Evolutionary conservation across 176 grass and related monocot genomes (phyloP).

Genomic region (Alopecurus myosuroides): DNA sequence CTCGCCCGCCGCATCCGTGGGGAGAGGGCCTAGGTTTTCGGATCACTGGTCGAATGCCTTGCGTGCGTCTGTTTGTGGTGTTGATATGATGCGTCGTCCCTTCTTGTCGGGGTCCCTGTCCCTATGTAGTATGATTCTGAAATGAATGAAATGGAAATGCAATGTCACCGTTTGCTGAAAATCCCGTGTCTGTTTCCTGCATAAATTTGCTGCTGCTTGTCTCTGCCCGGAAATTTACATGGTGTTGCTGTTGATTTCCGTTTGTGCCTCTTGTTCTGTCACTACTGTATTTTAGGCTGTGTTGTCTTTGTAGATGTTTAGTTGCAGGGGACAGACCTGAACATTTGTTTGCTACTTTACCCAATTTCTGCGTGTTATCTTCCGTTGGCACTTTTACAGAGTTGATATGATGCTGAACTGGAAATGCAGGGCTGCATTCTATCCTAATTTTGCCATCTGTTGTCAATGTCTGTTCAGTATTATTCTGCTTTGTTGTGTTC

Average conservation of each 20-base stretch:
- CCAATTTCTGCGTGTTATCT: neutral
- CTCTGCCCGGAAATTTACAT: too few species aligned
- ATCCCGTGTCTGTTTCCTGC: too few species aligned
- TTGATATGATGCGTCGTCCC: neutral
- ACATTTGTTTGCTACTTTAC: too few species aligned
- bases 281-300: too few species aligned
- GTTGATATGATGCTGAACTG: neutral
- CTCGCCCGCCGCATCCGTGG: conserved; percentile 53
- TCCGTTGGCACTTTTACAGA: neutral
- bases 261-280: too few species aligned
- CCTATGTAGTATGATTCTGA: neutral
- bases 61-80: neutral
- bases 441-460: too few species aligned
- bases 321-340: too few species aligned
- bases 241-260: too few species aligned
- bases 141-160: neutral
- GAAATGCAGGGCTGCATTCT: neutral
- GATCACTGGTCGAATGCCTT: neutral
- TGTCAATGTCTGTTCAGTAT: neutral
- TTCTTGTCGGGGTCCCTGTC: accelerated
- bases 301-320: too few species aligned
- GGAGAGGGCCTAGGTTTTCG: neutral
- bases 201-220: too few species aligned
- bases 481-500: neutral
- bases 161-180: too few species aligned